Evolutionary conservation across 306 rosid genomes (phyloP).

Genomic region (Cicer pinnatifidum): DNA sequence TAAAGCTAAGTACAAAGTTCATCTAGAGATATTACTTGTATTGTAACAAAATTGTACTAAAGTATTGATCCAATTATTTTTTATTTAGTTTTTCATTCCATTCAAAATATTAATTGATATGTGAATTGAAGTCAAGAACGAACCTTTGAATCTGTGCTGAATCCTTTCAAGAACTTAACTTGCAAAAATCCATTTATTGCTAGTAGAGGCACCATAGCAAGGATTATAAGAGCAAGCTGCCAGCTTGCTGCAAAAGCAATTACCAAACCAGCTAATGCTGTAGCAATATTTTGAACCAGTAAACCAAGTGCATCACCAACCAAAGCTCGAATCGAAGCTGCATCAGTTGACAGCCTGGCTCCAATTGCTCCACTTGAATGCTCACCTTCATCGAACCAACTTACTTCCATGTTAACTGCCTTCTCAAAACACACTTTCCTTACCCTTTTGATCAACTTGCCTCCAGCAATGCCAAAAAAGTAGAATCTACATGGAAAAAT

Average conservation of each 20-base stretch:
- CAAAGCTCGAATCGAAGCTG: constrained; percentile 58
- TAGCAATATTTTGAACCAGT: constrained; percentile 56
- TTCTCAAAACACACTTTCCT: constrained; percentile 61
- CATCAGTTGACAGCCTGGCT: constrained; percentile 66
- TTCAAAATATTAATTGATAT: neutral
- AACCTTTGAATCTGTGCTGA: constrained; percentile 67
- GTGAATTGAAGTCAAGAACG: constrained; percentile 31
- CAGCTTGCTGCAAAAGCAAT: constrained; percentile 63
- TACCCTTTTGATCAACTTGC: constrained; percentile 56
- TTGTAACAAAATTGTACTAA: neutral
- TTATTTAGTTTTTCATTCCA: constrained; percentile 23
- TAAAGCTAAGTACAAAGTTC: neutral
- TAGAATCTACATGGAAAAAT: constrained; percentile 53
- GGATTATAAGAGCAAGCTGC: constrained; percentile 65
- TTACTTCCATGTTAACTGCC: constrained; percentile 59
- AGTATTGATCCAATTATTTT: constrained; percentile 17
- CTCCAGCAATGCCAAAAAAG: constrained; percentile 63
- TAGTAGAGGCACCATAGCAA: constrained; percentile 59
- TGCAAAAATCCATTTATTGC: constrained; percentile 55
- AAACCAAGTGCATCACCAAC: constrained; percentile 69
- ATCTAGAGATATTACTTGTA: neutral
- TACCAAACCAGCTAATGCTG: constrained; percentile 53
- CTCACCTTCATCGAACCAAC: constrained; percentile 78
- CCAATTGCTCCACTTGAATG: constrained; percentile 62
- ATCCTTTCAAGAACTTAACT: constrained; percentile 58